Base-by-base conservation (phyloP, 106 monocot species). In the Dendrobium huoshanense region DNA sequence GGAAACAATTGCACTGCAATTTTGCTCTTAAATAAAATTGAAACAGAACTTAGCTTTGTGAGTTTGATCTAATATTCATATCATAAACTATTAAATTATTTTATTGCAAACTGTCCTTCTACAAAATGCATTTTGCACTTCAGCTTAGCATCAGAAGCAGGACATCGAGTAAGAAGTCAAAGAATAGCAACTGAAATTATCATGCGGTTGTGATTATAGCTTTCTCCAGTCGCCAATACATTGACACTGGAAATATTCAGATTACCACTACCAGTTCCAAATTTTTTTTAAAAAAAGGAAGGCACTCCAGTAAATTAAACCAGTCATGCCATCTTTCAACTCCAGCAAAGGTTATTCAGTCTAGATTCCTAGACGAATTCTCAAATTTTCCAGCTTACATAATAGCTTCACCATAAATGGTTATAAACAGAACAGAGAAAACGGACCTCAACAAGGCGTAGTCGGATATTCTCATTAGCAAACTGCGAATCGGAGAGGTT, bases 371-470 rank as follows among this genome's bases (percentile, higher is more conserved):
- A 0, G 20, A 19, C 15, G 15, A 77, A 77, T 33, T 31, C 13
- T 18, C 15, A 19, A 31, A 55, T 19, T 47, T 2, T 3, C 48
- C 45, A 10, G 47, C 11, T 47, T 42, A 25, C 0, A 20, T 16
- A 2, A 37, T 56, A 37, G 7, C 77, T 19, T 77, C 4, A 19
- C 40, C 18, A 77, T 37, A 79, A 61, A 42, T 61, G 18, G 9
- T 25, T 18, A 31, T 40, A 79, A 68, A 51, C 37, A 37, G 55
- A 3, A 51, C 11, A 61, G 27, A 61, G 37, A 16, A 42, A 79
- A 64, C 68, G 27, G 18, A 99, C 99, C 95, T 99, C 99, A 27
- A 99, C 93, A 24, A 99, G 90, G 17, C 99, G 95, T 27, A 99
- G 91, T 48, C 42, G 78, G 64, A 99, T 79, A 61, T 93, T 90